Conservation (phyloP, 129 eudicot genomes). For the Sambucus nigra region DNA sequence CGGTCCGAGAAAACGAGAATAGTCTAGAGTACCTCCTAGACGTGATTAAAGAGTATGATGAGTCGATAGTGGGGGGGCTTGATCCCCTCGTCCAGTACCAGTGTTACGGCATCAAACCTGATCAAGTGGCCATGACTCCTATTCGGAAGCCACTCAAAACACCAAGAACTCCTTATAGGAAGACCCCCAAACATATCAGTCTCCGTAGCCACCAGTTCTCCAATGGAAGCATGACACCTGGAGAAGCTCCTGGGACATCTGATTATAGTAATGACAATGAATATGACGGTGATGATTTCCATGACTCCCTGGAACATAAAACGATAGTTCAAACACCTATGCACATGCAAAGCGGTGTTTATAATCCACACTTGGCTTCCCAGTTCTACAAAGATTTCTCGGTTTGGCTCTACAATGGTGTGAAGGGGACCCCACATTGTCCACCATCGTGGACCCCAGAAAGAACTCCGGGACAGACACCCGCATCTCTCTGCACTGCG, state of each 20-base stretch:
- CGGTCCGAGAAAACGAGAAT: slow-evolving; percentile 70
- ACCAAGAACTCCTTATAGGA: slow-evolving; percentile 32
- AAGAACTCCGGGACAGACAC: slow-evolving; percentile 32
- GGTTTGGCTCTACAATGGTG: slow-evolving; percentile 70
- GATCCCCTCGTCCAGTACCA: slow-evolving; percentile 69
- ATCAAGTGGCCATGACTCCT: slow-evolving; percentile 51
- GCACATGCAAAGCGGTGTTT: slow-evolving; percentile 42
- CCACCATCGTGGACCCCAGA: slow-evolving; percentile 84
- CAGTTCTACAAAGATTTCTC: slow-evolving; percentile 81
- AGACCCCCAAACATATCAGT: slow-evolving; percentile 34
- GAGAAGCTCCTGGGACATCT: slow-evolving; percentile 16
- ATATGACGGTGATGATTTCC: slow-evolving; percentile 42
- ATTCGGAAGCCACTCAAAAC: slow-evolving; percentile 25
- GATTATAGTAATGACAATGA: slow-evolving; percentile 6
- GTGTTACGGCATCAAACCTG: slow-evolving; percentile 69
- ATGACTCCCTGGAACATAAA: slow-evolving; percentile 60
- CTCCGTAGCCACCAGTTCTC: slow-evolving; percentile 42
- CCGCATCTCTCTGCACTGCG: background rate
- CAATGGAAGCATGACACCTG: slow-evolving; percentile 27
- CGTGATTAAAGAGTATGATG: slow-evolving; percentile 76
- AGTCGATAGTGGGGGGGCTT: slow-evolving; percentile 65
- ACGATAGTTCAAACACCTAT: slow-evolving; percentile 33
- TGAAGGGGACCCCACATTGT: slow-evolving; percentile 65
- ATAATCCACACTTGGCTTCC: slow-evolving; percentile 63
- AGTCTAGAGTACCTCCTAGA: slow-evolving; percentile 69